Percentiles rank a stretch among this genome's conserved stretches.
These are phyloP conservation scores for Psidium guajava DNA, from an alignment of 345 rosid genomes.

Conservation along the genomic window DNA sequence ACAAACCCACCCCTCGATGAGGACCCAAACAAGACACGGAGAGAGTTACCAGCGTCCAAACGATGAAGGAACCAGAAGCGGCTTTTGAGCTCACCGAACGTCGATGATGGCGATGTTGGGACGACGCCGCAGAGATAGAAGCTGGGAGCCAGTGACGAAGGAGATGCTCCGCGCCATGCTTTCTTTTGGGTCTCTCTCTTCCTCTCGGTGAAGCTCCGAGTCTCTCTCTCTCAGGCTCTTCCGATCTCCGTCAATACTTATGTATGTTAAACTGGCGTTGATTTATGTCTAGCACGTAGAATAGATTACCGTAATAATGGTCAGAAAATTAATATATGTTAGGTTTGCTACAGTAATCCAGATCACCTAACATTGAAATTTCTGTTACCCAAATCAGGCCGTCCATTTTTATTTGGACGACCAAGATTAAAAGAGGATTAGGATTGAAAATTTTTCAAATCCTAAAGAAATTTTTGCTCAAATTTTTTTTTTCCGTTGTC, in stretches of 20 bases:
- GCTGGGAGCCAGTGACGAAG: slow-evolving; percentile 69
- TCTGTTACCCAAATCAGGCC: too few relatives aligned
- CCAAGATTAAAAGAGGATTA: too few relatives aligned
- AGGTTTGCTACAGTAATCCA: too few relatives aligned
- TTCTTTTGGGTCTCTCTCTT: background rate
- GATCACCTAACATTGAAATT: too few relatives aligned
- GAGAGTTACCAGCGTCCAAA: background rate
- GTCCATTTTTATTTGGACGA: too few relatives aligned
- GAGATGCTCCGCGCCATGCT: slow-evolving; percentile 67
- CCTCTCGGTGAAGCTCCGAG: background rate
- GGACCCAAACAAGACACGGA: background rate
- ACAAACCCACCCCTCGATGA: background rate
- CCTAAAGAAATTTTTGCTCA: too few relatives aligned
- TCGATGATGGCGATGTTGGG: slow-evolving; percentile 75
- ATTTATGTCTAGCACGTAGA: background rate
- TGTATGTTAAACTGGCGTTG: background rate
- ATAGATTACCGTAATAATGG: background rate
- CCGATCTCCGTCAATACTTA: background rate
- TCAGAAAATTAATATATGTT: too few relatives aligned
- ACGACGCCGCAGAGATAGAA: slow-evolving; percentile 50
- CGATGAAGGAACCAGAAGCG: background rate
- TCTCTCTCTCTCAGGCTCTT: background rate
- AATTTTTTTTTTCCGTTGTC: too few relatives aligned
- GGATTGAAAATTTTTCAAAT: too few relatives aligned
- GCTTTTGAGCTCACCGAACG: slow-evolving; percentile 42